These are phyloP conservation scores for Fagopyrum tataricum DNA, from an alignment of 148 eudicot species.

Conservation along the genomic window DNA sequence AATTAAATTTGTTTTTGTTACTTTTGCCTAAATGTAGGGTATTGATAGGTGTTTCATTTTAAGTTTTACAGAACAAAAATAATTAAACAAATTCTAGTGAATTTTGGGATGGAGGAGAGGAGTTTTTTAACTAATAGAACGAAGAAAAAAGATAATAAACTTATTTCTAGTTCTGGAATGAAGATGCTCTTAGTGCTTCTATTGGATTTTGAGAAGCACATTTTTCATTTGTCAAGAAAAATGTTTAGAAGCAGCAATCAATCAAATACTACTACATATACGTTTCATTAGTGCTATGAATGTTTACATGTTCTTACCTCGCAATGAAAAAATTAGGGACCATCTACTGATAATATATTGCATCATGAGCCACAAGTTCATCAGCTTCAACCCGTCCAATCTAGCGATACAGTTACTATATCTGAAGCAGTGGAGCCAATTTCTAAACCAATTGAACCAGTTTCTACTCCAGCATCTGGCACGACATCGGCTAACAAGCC, in stretches of 20 bases:
- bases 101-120: no score
- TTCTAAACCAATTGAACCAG: conserved; percentile 8
- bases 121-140: no score
- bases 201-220: not conserved
- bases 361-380: conserved; percentile 1
- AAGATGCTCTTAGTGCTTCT: not conserved
- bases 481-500: conserved; percentile 21
- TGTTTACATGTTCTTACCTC: conserved; percentile 5
- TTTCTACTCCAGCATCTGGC: not conserved
- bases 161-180: no score
- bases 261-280: not conserved
- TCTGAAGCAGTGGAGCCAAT: not conserved
- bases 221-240: not conserved
- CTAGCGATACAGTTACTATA: not conserved
- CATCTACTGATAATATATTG: not conserved
- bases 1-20: no score
- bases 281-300: not conserved
- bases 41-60: no score
- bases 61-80: no score
- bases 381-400: conserved; percentile 11
- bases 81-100: no score
- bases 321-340: not conserved
- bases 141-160: no score
- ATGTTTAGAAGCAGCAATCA: not conserved
- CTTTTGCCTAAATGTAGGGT: no score